Evolutionary conservation across 495 filamentous ascomycete species (phyloP).

Genomic region (Hypoxylon lenormandii): DNA sequence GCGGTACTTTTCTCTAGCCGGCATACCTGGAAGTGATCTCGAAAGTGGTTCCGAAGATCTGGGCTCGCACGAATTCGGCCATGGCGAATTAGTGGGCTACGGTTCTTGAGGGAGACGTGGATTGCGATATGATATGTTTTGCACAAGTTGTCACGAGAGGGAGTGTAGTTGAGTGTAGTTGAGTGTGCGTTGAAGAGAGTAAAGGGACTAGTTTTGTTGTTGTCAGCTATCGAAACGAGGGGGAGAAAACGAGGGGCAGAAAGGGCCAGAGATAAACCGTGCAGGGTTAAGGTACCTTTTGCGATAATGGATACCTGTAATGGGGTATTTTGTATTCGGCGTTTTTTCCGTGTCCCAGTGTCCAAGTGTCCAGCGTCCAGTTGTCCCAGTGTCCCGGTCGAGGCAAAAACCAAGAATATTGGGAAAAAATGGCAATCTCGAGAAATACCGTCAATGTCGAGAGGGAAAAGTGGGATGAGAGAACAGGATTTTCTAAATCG

Average conservation of each 20-base stretch:
- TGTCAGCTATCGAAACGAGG: slow-evolving; percentile 42
- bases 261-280: slow-evolving; percentile 23
- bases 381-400: slow-evolving; percentile 4
- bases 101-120: slow-evolving; percentile 21
- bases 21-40: slow-evolving; percentile 97
- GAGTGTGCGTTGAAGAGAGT: too few species aligned
- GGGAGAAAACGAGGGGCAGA: slow-evolving; percentile 41
- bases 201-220: slow-evolving; percentile 15
- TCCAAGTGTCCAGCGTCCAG: too few species aligned
- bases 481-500: slow-evolving; percentile 45
- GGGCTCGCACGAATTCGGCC: slow-evolving; percentile 98
- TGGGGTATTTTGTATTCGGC: neutral
- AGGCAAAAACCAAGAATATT: slow-evolving; percentile 10
- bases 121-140: slow-evolving; percentile 15
- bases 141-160: slow-evolving; percentile 16
- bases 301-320: too few species aligned
- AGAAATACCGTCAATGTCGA: slow-evolving; percentile 39
- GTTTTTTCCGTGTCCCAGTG: slow-evolving; percentile 5
- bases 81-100: slow-evolving; percentile 63
- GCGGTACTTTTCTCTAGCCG: slow-evolving; percentile 22
- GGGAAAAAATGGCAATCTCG: slow-evolving; percentile 35
- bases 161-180: too few species aligned
- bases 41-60: slow-evolving; percentile 99
- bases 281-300: slow-evolving; percentile 25
- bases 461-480: slow-evolving; percentile 43